Base-by-base conservation (phyloP, 352 stramenopile species). In the Globisporangium alternatum region DNA sequence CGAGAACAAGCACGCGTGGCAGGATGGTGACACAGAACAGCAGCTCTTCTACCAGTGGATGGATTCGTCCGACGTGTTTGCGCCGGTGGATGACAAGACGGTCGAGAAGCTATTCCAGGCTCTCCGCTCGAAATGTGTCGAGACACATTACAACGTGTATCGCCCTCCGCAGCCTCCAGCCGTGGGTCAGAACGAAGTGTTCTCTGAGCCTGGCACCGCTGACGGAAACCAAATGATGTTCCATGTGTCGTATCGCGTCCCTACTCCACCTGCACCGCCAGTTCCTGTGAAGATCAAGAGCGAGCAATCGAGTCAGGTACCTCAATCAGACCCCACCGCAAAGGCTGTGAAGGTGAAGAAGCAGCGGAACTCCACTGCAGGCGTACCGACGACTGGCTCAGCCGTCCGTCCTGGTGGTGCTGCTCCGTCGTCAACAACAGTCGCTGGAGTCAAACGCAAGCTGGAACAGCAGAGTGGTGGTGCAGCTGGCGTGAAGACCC, bases 341-440 rank as follows among this genome's bases (percentile, higher is more conserved):
- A 88, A 88, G 44, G 41, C 71, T 1, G 48, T 69, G 9, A 91
- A 91, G 64, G 74, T 65, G 21, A 91, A 89, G 61, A 93, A 93
- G 39, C 77, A 89, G 37, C 73, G 81, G 3, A 51, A 60, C 17
- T 53, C 52, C 2, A 63, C 35, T 30, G 60, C 35, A 19, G 75
- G 67, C 47, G 28, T 61, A 31, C 8, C n/a, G n/a, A 45, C 52
- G 9, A 60, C 71, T 53, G 56, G 61, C 17, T 51, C 43, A 19
- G 28, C 59, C 58, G 66, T 39, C 47, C 47, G 64, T 37, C 62
- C 53, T 19, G 33, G 44, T 33, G 67, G 67, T 48, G 58, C 60
- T 57, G 30, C 30, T 37, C 48, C 45, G 7, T 39, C 41, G 31
- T 39, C 55, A 19, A 59, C 64, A 25, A 35, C 33, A 12, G 39